These are phyloP conservation scores for Pseudogymnoascus sp. DNA, from an alignment of 2,329 filamentous ascomycete genomes.

Conservation along the genomic window DNA sequence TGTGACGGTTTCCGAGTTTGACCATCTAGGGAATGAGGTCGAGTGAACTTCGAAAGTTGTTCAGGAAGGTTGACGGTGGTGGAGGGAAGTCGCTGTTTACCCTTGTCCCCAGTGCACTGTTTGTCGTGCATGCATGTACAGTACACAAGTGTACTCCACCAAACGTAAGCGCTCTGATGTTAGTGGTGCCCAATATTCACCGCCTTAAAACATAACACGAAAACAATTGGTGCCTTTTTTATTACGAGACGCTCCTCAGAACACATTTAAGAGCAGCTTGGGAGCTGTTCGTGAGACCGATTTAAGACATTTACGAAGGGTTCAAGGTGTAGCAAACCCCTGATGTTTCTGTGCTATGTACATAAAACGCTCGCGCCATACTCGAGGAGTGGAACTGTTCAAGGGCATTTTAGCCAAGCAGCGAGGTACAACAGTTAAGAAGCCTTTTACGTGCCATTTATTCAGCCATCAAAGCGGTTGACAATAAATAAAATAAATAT, in stretches of 20 bases:
- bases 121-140: slow-evolving; percentile 7
- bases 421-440: not conserved
- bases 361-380: not conserved
- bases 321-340: not conserved
- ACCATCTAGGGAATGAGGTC: not conserved
- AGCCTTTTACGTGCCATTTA: not conserved
- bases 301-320: not conserved
- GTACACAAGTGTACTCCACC: slow-evolving; percentile 7
- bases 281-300: not conserved
- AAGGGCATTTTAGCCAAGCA: not conserved
- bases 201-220: not conserved
- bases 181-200: slow-evolving; percentile 8
- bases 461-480: not conserved
- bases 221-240: not conserved
- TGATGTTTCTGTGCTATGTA: not conserved
- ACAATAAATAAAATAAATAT: not conserved
- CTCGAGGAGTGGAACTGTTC: not conserved
- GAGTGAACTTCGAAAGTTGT: not conserved
- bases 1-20: not conserved
- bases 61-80: not conserved
- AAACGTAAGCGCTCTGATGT: slow-evolving; percentile 4
- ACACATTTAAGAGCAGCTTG: not conserved
- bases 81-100: slow-evolving; percentile 4
- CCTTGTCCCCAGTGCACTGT: not conserved
- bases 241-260: not conserved